Evolutionary conservation across 352 stramenopile genomes (phyloP).

Genomic region (Globisporangium nunn): DNA sequence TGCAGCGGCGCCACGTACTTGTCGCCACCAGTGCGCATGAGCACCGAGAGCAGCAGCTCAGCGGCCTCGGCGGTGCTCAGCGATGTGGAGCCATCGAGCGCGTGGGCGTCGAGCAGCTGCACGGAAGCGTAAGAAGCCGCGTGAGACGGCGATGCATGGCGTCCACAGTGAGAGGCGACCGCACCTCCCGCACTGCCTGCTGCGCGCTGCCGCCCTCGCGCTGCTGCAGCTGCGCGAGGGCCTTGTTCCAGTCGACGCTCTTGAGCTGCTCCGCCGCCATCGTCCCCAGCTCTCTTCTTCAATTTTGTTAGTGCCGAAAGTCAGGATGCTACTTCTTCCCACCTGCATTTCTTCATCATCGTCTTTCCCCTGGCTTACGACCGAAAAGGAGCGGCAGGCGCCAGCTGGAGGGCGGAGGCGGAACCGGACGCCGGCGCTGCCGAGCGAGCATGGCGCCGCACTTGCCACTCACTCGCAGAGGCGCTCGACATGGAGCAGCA

Average conservation of each 20-base stretch:
- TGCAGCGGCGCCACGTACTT: conserved; percentile 48
- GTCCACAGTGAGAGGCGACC: not conserved
- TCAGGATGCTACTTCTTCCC: not conserved
- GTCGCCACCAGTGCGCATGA: conserved; percentile 8
- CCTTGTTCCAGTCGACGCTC: conserved; percentile 17
- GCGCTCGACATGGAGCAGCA: conserved; percentile 13
- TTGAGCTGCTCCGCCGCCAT: conserved; percentile 13
- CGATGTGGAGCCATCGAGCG: conserved; percentile 12
- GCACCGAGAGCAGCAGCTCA: conserved; percentile 20
- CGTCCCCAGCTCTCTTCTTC: not conserved
- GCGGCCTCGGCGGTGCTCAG: conserved; percentile 16
- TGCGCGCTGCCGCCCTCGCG: conserved; percentile 13
- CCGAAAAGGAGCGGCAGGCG: not conserved
- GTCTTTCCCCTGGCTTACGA: not conserved
- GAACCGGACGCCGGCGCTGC: not conserved
- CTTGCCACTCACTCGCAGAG: not conserved
- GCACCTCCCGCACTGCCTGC: conserved; percentile 9
- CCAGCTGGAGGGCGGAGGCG: not conserved
- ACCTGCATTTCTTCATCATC: not conserved
- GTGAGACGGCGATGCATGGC: not conserved
- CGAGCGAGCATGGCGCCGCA: conserved; percentile 9
- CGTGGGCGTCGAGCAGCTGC: conserved; percentile 25
- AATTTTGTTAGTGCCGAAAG: not conserved
- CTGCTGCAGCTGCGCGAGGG: conserved; percentile 1
- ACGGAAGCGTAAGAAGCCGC: not conserved